phyloP scores from a whole-genome alignment of 2,329 filamentous ascomycete genomes.

The Zymoseptoria tritici region DNA sequence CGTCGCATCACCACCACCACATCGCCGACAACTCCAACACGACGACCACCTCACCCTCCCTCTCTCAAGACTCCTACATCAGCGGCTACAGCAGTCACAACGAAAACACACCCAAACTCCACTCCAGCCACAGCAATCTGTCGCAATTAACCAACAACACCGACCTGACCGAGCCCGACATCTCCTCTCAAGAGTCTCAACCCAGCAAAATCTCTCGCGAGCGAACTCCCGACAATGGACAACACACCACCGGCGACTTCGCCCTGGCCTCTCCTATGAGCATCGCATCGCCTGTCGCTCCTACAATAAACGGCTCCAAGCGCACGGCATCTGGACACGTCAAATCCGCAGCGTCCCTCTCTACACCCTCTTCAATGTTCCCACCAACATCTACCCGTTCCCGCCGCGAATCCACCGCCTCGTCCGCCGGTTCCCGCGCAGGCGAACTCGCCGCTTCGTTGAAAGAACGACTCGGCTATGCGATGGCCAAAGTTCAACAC shows the following conservation, averaged over 20 bases:
- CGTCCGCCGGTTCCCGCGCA: conserved; percentile 59
- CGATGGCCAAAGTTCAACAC: conserved; percentile 87
- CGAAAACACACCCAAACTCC: conserved; percentile 8
- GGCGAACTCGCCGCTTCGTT: conserved; percentile 80
- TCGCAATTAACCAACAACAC: conserved; percentile 27
- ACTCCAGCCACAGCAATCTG: conserved; percentile 21
- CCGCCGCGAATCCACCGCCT: conserved; percentile 61
- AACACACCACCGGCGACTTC: conserved; percentile 16
- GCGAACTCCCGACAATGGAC: conserved; percentile 11
- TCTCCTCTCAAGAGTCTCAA: conserved; percentile 1
- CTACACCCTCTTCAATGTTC: conserved; percentile 21
- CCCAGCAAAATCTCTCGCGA: conserved; percentile 7
- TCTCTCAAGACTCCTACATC: conserved; percentile 25
- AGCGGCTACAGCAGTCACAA: conserved; percentile 21
- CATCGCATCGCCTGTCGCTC: conserved; percentile 31
- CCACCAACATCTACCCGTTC: conserved; percentile 47
- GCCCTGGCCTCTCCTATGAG: conserved; percentile 34
- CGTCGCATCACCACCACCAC: background rate
- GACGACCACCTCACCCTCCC: conserved; percentile 19
- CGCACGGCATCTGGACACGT: conserved; percentile 69
- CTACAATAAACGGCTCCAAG: conserved; percentile 50
- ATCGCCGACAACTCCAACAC: background rate
- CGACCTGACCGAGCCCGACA: conserved; percentile 16
- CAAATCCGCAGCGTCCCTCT: conserved; percentile 50
- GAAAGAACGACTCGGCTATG: conserved; percentile 78